These are phyloP conservation scores for Stemphylium beticola DNA, from an alignment of 2,329 filamentous ascomycete genomes.

Conservation along the genomic window DNA sequence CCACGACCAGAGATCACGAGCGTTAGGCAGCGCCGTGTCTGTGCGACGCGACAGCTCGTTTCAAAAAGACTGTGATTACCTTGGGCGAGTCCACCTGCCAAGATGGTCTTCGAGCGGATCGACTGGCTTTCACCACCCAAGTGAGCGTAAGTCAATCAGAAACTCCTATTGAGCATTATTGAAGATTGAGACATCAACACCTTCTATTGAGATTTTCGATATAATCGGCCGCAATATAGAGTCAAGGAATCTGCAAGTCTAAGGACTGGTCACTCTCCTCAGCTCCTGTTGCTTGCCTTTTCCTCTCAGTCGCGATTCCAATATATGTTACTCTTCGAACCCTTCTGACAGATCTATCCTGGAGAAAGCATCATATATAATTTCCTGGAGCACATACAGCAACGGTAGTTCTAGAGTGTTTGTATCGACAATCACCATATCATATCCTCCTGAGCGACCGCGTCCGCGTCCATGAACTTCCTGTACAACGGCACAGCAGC, in stretches of 20 bases:
- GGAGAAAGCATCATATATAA: conserved; percentile 1
- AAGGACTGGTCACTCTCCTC: background rate
- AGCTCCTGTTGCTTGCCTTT: background rate
- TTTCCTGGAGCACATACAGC: too few species aligned
- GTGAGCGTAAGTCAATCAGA: conserved; percentile 13
- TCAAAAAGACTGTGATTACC: conserved; percentile 7
- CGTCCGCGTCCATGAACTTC: background rate
- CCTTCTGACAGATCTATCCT: conserved; percentile 3
- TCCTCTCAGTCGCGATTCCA: background rate
- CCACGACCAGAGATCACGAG: conserved; percentile 1
- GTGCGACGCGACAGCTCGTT: conserved; percentile 8
- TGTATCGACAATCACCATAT: too few species aligned
- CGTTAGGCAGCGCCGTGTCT: conserved; percentile 1
- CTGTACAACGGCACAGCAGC: background rate
- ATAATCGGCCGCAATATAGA: background rate
- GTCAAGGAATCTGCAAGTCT: background rate
- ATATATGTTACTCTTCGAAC: background rate
- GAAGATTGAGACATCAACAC: conserved; percentile 23
- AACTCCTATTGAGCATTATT: conserved; percentile 34
- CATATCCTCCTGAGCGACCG: background rate
- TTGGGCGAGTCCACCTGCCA: conserved; percentile 5
- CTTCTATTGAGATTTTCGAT: conserved; percentile 12
- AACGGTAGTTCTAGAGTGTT: too few species aligned
- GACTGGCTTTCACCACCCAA: conserved; percentile 22
- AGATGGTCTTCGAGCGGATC: background rate